Base-by-base conservation (phyloP, 2,329 filamentous ascomycete genomes). In the Stromatinia cepivora region DNA sequence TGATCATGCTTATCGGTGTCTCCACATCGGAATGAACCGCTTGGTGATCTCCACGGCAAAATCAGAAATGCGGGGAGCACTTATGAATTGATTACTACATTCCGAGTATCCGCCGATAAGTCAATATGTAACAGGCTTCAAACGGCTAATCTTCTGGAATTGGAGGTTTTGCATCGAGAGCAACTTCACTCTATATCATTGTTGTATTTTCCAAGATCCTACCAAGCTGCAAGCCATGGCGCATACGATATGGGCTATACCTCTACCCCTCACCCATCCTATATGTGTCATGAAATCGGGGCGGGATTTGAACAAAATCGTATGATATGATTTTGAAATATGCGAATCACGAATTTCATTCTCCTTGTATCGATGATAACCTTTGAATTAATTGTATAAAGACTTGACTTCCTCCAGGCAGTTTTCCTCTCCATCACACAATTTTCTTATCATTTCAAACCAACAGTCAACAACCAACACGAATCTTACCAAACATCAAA, bases 331-430 rank as follows among this genome's bases (percentile, higher is more conserved):
- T 48, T 5, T 48, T 5, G 53, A 36, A 8, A 28, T 59, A 15
- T 15, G 22, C 11, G 64, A 67, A 48, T 36, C 22, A 36, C n/a
- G 34, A 34, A 67, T 15, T 48, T 10, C 42, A 48, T 4, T 48
- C 25, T n/a, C 22, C n/a, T 7, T 10, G 28, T 34, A 28, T 64
- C 8, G 42, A 58, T 10, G 22, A 28, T 39, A 17, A 22, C 15
- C 25, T 28, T 36, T 11, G 34, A 52, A n/a, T 64, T 50, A 64
- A n/a, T 50, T 61, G 53, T 67, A 67, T 67, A 67, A 67, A 58
- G 56, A 28, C 50, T 28, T 15, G n/a, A 61, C 22, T 61, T 45
- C 53, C 28, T 59, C 42, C 42, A 36, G 17, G n/a, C 28, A 15
- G 9, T 48, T 46, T 13, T 20, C 13, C 20, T 39, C 45, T 67